Evolutionary conservation across 2,329 filamentous ascomycete species (phyloP).

Genomic region (Fusarium succisae): DNA sequence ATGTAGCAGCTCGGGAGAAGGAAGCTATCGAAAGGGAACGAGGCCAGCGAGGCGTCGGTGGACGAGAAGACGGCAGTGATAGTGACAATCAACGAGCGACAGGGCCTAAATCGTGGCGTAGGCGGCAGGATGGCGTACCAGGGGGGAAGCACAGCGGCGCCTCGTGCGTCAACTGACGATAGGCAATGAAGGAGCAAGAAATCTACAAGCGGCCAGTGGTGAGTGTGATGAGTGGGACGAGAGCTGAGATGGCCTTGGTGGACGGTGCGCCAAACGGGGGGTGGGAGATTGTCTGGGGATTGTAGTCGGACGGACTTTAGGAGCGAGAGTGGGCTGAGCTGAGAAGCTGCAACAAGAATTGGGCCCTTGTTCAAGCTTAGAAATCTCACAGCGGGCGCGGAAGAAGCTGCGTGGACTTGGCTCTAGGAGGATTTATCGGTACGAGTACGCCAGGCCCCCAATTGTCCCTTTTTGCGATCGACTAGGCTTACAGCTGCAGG

Average conservation of each 20-base stretch:
- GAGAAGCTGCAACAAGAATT: slow-evolving; percentile 35
- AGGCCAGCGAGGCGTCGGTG: slow-evolving; percentile 30
- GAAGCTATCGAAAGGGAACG: slow-evolving; percentile 34
- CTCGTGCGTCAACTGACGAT: slow-evolving; percentile 35
- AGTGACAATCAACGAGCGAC: slow-evolving; percentile 41
- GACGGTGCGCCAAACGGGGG: slow-evolving; percentile 40
- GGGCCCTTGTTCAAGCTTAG: slow-evolving; percentile 34
- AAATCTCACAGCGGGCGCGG: slow-evolving; percentile 37
- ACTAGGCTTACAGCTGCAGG: not conserved
- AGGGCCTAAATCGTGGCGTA: slow-evolving; percentile 38
- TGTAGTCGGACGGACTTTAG: slow-evolving; percentile 32
- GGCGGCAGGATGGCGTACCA: slow-evolving; percentile 39
- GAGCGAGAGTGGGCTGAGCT: slow-evolving; percentile 36
- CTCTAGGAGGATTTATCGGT: slow-evolving; percentile 12
- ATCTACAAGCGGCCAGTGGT: slow-evolving; percentile 32
- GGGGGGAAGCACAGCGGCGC: slow-evolving; percentile 36
- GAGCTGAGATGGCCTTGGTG: slow-evolving; percentile 42
- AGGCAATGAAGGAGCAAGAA: slow-evolving; percentile 35
- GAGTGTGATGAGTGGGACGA: slow-evolving; percentile 45
- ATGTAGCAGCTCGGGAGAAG: slow-evolving; percentile 32
- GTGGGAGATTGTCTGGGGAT: slow-evolving; percentile 39
- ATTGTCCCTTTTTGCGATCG: slow-evolving; percentile 17
- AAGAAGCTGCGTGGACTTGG: slow-evolving; percentile 38
- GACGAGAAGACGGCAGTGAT: slow-evolving; percentile 22
- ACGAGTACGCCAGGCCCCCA: slow-evolving; percentile 19